Percentiles rank a stretch among this genome's conserved stretches.
phyloP scores from a whole-genome alignment of 257 asterid genomes.

The Echium plantagineum region DNA sequence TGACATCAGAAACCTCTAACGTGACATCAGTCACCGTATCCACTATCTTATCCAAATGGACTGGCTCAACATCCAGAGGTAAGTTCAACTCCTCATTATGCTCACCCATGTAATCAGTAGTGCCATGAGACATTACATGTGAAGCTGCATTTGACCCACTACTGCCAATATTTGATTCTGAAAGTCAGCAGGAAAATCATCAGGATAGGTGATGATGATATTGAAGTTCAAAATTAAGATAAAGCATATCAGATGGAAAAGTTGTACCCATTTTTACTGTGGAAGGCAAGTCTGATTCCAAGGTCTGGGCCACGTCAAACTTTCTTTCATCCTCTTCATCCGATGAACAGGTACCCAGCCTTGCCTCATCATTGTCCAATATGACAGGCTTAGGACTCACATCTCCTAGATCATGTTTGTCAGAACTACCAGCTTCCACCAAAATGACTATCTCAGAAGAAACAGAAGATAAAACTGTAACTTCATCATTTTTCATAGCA shows the following conservation, averaged over 20 bases:
- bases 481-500: constrained; percentile 19
- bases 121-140: constrained; percentile 10
- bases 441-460: constrained; percentile 16
- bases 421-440: constrained; percentile 15
- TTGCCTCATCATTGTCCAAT: constrained; percentile 16
- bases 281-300: constrained; percentile 19
- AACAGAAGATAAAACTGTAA: constrained; percentile 16
- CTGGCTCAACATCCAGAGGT: constrained; percentile 16
- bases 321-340: constrained; percentile 23
- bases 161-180: constrained; percentile 38
- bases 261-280: constrained; percentile 28
- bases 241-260: background rate
- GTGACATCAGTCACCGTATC: constrained; percentile 1
- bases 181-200: constrained; percentile 15
- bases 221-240: constrained; percentile 3
- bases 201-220: constrained; percentile 6
- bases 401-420: constrained; percentile 22
- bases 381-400: constrained; percentile 15
- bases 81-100: constrained; percentile 18
- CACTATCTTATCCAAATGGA: constrained; percentile 16
- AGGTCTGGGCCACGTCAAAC: constrained; percentile 22
- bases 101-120: constrained; percentile 12
- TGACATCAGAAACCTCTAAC: no score
- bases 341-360: constrained; percentile 12
- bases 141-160: constrained; percentile 23